phyloP scores from a whole-genome alignment of 176 grass and related monocot genomes.

The Oryza meyeriana region DNA sequence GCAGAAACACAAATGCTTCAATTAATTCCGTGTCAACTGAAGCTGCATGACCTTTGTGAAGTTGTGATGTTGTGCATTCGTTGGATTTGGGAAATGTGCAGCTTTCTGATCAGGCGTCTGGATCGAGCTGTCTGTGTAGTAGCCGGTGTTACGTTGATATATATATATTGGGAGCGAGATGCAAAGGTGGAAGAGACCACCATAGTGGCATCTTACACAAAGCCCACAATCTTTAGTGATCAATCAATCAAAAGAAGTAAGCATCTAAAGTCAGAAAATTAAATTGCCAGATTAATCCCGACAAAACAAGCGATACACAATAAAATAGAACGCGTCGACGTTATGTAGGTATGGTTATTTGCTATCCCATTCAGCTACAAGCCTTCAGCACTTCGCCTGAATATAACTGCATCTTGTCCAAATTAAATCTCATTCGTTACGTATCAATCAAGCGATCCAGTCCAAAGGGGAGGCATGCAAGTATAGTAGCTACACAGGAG shows the following conservation, averaged over 20 bases:
- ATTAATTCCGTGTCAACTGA: too few relatives aligned
- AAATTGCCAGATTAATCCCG: neutral
- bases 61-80: too few relatives aligned
- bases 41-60: too few relatives aligned
- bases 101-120: neutral
- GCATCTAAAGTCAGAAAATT: neutral
- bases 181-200: neutral
- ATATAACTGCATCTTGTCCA: too few relatives aligned
- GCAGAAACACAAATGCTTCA: too few relatives aligned
- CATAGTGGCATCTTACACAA: slow-evolving; percentile 54
- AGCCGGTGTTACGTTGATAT: neutral
- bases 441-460: too few relatives aligned
- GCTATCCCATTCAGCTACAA: neutral
- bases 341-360: too few relatives aligned
- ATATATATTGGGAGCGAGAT: neutral
- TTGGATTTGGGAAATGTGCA: neutral
- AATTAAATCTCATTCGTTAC: too few relatives aligned
- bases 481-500: too few relatives aligned
- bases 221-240: slow-evolving; percentile 20
- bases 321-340: neutral
- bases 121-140: neutral
- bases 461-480: too few relatives aligned
- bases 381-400: neutral
- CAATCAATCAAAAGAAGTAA: slow-evolving; percentile 21
- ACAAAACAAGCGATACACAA: too few relatives aligned